Evolutionary conservation across 495 filamentous ascomycete species (phyloP), one percentile per base, ranked within the genome.

Genomic region (Darksidea phi): DNA sequence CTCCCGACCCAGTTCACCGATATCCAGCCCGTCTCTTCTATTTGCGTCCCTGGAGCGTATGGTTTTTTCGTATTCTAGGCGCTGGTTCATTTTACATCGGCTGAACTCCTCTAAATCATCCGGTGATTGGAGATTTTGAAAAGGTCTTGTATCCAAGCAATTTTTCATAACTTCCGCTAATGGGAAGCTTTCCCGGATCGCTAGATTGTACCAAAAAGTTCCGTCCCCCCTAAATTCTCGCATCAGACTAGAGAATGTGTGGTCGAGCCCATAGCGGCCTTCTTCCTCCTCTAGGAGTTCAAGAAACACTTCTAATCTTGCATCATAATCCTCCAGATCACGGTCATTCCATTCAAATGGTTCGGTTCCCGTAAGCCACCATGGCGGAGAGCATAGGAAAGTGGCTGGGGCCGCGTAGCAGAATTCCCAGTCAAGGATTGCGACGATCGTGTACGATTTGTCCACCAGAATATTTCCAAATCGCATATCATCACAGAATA

Each of bases 341-440:
- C 41, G 5, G 41, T 43, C 41, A 43, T 13, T 43, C 41, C 41
- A 43, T 43, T 43, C 41, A 13, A 43, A 43, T 13, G 41, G 41
- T 43, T 43, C 41, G 4, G 41, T 43, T 43, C 41, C 41, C 15
- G 48, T 52, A 23, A 57, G 26, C 54, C 54, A 57, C 54, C 54
- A 57, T 5, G 54, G 54, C 32, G 54, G 54, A 36, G n/a, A 21
- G 26, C 25, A 47, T 6, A 36, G 6, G 26, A 57, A 57, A 17
- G n/a, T 24, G 2, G 54, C 41, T 5, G 38, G 37, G n/a, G 54
- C 54, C 46, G 54, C 42, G 42, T 57, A 57, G 15, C n/a, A 38
- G 41, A 46, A 57, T 26, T 46, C 54, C 41, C 54, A 57, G 54
- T 57, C 54, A 12, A 57, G 24, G 41, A 57, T 26, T n/a, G 54